Conservation (phyloP, 192 early-diverging fungal genomes). For the Coemansia sp. region DNA sequence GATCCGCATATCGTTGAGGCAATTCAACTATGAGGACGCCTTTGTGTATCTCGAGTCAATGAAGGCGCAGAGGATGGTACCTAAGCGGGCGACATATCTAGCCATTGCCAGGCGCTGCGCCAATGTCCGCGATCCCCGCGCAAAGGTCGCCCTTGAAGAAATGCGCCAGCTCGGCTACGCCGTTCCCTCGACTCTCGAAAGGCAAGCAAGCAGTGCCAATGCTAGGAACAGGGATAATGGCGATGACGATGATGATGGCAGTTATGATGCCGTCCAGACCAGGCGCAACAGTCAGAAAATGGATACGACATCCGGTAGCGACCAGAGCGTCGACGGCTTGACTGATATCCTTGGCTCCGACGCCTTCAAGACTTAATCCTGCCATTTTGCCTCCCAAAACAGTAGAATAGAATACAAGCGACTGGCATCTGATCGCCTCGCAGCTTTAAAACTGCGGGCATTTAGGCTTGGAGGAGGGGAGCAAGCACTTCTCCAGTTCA, state of each 20-base stretch:
- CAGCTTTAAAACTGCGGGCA: not conserved
- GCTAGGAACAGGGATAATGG: not conserved
- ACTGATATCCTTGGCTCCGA: slow-evolving; percentile 10
- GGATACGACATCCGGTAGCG: no score
- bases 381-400: not conserved
- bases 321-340: no score
- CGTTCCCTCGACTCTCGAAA: slow-evolving; percentile 34
- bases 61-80: slow-evolving; percentile 62
- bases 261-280: no score
- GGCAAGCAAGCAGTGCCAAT: slow-evolving; percentile 11
- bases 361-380: not conserved
- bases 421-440: no score
- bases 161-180: slow-evolving; percentile 63
- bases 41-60: slow-evolving; percentile 74
- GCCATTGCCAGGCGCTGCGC: slow-evolving; percentile 60
- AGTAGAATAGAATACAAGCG: no score
- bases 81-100: slow-evolving; percentile 55
- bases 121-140: slow-evolving; percentile 60
- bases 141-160: slow-evolving; percentile 60
- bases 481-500: not conserved
- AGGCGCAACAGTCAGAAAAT: no score
- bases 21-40: slow-evolving; percentile 70
- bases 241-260: not conserved
- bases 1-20: slow-evolving; percentile 56
- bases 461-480: no score